Percentiles rank a stretch among this genome's conserved stretches.
phyloP scores from a whole-genome alignment of 495 filamentous ascomycete species.

The Articulospora tetracladia region DNA sequence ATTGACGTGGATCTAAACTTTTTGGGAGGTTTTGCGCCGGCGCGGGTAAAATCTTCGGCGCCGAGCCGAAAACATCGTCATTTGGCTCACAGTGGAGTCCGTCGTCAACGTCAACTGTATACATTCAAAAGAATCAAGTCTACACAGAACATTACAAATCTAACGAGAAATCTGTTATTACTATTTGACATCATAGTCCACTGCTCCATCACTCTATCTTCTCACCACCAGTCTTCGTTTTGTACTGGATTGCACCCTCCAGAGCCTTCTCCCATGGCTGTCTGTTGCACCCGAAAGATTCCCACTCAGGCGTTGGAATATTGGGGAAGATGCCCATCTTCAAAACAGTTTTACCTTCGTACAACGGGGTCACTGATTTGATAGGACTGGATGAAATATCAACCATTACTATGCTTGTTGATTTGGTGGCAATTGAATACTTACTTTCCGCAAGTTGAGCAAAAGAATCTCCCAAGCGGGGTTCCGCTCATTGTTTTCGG shows the following conservation, averaged over 20 bases:
- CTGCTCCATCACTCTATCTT: slow-evolving; percentile 7
- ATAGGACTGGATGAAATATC: slow-evolving; percentile 30
- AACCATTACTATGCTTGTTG: not conserved
- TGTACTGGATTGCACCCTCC: slow-evolving; percentile 21
- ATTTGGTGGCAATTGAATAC: slow-evolving; percentile 15
- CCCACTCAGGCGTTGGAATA: slow-evolving; percentile 36
- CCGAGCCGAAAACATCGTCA: not conserved
- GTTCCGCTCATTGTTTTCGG: slow-evolving; percentile 34
- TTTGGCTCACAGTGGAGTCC: too few relatives aligned
- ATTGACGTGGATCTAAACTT: too few relatives aligned
- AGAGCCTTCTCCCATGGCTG: slow-evolving; percentile 33
- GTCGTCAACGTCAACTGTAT: too few relatives aligned
- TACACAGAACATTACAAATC: not conserved
- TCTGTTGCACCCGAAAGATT: slow-evolving; percentile 31
- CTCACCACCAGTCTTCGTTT: slow-evolving; percentile 17
- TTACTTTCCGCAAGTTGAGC: slow-evolving; percentile 35
- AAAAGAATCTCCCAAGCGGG: slow-evolving; percentile 35
- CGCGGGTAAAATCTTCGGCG: not conserved
- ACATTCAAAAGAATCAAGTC: too few relatives aligned
- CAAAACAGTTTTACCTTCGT: slow-evolving; percentile 31
- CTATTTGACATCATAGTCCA: not conserved
- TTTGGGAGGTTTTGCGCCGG: not conserved
- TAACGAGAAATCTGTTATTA: too few relatives aligned
- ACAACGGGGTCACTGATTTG: slow-evolving; percentile 28
- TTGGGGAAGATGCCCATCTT: slow-evolving; percentile 41